Conservation (phyloP, 2,329 filamentous ascomycete species). For the Zasmidium cellare region DNA sequence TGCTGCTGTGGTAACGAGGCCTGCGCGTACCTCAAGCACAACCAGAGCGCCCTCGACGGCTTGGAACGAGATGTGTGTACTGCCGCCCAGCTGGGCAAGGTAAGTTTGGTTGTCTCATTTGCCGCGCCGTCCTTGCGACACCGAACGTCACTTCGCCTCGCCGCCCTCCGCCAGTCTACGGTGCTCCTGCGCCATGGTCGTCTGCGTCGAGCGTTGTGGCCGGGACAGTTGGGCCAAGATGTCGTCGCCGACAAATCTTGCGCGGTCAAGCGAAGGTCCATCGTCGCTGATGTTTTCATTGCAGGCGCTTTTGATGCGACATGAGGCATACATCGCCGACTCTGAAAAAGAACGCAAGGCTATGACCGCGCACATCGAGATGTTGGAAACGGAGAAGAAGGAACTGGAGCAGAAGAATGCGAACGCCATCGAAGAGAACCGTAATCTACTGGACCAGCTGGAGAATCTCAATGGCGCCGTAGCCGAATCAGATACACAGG, state of each 20-base stretch:
- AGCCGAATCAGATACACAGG: slow-evolving; percentile 74
- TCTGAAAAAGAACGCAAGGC: slow-evolving; percentile 80
- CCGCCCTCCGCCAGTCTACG: background rate
- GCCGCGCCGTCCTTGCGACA: slow-evolving; percentile 3
- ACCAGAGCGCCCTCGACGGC: slow-evolving; percentile 72
- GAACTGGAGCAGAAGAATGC: slow-evolving; percentile 74
- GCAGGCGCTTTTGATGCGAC: slow-evolving; percentile 85
- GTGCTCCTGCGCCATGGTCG: slow-evolving; percentile 6
- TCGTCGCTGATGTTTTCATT: slow-evolving; percentile 68
- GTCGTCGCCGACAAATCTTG: slow-evolving; percentile 5
- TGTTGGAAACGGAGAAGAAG: slow-evolving; percentile 70
- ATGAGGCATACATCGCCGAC: slow-evolving; percentile 92
- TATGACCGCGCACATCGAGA: slow-evolving; percentile 71
- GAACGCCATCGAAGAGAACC: slow-evolving; percentile 78
- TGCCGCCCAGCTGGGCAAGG: slow-evolving; percentile 87
- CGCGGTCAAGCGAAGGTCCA: slow-evolving; percentile 1
- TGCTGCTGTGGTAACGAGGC: slow-evolving; percentile 86
- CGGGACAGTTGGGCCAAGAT: slow-evolving; percentile 2
- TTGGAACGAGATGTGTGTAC: slow-evolving; percentile 85
- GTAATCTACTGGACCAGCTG: slow-evolving; percentile 75
- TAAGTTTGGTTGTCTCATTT: slow-evolving; percentile 53
- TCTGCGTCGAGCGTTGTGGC: background rate
- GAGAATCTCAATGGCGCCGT: slow-evolving; percentile 80
- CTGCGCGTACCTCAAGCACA: slow-evolving; percentile 80
- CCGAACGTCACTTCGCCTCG: background rate